Conservation (phyloP, 2,329 filamentous ascomycete species). For the Fusarium anguioides region DNA sequence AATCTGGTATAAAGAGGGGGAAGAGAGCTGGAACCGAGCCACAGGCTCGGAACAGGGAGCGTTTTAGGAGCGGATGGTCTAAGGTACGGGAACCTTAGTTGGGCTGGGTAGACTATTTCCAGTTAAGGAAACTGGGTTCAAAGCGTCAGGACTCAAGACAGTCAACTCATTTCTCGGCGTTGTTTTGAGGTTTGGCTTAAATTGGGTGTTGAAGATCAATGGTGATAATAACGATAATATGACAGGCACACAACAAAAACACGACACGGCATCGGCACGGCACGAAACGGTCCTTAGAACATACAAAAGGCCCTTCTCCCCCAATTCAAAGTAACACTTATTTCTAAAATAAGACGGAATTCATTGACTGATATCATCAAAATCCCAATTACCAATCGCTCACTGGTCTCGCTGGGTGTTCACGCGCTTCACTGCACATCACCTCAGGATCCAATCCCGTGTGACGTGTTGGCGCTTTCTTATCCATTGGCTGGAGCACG, state of each 20-base stretch:
- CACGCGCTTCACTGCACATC: slow-evolving; percentile 23
- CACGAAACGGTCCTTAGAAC: slow-evolving; percentile 9
- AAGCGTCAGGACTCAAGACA: slow-evolving; percentile 27
- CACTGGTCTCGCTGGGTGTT: background rate
- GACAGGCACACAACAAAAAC: background rate
- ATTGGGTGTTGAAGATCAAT: slow-evolving; percentile 32
- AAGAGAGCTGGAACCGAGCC: slow-evolving; percentile 33
- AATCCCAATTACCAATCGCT: background rate
- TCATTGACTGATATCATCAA: background rate
- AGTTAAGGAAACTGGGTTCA: slow-evolving; percentile 40
- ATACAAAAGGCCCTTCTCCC: background rate
- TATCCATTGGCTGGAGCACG: slow-evolving; percentile 24
- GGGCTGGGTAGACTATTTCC: slow-evolving; percentile 34
- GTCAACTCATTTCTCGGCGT: slow-evolving; percentile 28
- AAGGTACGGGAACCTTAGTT: slow-evolving; percentile 31
- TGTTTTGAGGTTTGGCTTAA: slow-evolving; percentile 33
- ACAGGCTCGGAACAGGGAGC: slow-evolving; percentile 28
- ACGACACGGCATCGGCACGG: background rate
- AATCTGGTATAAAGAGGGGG: slow-evolving; percentile 33
- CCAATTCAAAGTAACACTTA: background rate
- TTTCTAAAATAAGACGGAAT: background rate
- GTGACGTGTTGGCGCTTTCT: slow-evolving; percentile 24
- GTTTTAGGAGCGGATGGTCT: slow-evolving; percentile 33
- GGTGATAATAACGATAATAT: slow-evolving; percentile 10
- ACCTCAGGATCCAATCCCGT: slow-evolving; percentile 29